Evolutionary conservation across 2,329 filamentous ascomycete species (phyloP), one percentile per base, ranked within the genome.

Genomic region (Sporothrix pallida): DNA sequence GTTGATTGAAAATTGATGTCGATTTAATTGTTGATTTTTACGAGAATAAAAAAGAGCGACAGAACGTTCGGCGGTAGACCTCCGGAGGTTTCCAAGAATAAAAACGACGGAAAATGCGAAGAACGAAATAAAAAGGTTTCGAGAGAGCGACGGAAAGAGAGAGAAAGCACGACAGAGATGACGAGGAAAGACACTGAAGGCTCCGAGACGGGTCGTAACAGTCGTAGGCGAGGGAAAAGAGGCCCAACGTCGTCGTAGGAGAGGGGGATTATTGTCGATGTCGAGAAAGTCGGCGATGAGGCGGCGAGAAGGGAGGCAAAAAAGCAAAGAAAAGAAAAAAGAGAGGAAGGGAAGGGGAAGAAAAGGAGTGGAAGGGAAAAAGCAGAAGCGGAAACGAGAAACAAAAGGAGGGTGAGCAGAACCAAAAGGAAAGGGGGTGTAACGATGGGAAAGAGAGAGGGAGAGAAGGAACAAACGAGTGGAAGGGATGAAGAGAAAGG

Each of bases 121-220:
- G 48, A 67, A 52, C 62, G 56, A 71, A 70, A 46, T 56, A 48
- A 65, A 31, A 56, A 48, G 31, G 37, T 72, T 70, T 48, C 58
- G 60, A 72, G 54, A 54, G 56, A 71, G 75, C 37, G 70, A 70
- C 37, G 70, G 54, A 20, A 50, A 15, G 63, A 63, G 26, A 72
- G 50, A 54, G 54, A 72, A 76, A 48, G 68, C 50, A 63, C 60
- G 60, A 63, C 60, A 63, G 37, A 63, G 42, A 20, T 48, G 58
- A 65, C 17, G 60, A 65, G 58, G 56, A 31, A 72, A 69, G 76
- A 77, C 75, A 76, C 74, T 62, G 71, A 60, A 60, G 76, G 76
- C 77, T 78, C 74, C 76, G 73, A 75, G 73, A 75, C 75, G 67
- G 76, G 75, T 79, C 79, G 79, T 78, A 77, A 74, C 70, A 74